phyloP scores from a whole-genome alignment of 2,329 filamentous ascomycete genomes.

The Acrocalymma vagum region DNA sequence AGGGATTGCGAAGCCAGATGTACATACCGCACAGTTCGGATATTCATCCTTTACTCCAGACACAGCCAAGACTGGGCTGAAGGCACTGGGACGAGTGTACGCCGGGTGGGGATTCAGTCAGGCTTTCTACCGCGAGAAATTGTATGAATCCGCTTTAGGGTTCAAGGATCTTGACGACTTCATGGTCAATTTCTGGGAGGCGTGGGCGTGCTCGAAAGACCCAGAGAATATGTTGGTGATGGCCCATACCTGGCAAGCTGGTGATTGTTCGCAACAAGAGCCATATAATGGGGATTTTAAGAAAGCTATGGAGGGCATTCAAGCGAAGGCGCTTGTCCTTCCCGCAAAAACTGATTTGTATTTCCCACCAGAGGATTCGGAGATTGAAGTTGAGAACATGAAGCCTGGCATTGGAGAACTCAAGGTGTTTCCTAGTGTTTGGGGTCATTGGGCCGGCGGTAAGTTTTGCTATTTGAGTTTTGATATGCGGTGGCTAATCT shows the following conservation, averaged over 20 bases:
- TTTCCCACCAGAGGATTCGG: conserved; percentile 82
- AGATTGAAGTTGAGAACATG: conserved; percentile 75
- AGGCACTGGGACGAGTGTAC: conserved; percentile 77
- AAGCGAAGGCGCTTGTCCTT: conserved; percentile 75
- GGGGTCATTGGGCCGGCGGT: conserved; percentile 67
- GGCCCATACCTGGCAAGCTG: conserved; percentile 81
- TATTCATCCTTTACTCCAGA: conserved; percentile 61
- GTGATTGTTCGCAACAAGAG: conserved; percentile 73
- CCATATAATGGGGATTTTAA: conserved; percentile 74
- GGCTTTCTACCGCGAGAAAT: conserved; percentile 75
- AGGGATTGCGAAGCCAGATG: conserved; percentile 50
- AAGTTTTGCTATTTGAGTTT: conserved; percentile 32
- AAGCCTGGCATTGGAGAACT: conserved; percentile 64
- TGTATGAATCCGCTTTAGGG: conserved; percentile 72
- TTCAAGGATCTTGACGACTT: conserved; percentile 77
- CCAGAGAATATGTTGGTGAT: conserved; percentile 79
- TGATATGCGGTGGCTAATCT: conserved; percentile 14
- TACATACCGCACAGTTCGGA: conserved; percentile 39
- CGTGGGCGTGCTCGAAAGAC: conserved; percentile 76
- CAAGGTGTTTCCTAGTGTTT: conserved; percentile 65
- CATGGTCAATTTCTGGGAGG: conserved; percentile 78
- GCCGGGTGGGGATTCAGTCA: conserved; percentile 85
- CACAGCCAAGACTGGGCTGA: conserved; percentile 67
- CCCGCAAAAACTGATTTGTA: conserved; percentile 80
- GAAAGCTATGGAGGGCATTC: conserved; percentile 70